A percentile compares a stretch with the other conserved stretches of the same genome.
These are phyloP conservation scores for Mycena olivaceomarginata DNA, from an alignment of 768 basidiomycete genomes.

Conservation along the genomic window DNA sequence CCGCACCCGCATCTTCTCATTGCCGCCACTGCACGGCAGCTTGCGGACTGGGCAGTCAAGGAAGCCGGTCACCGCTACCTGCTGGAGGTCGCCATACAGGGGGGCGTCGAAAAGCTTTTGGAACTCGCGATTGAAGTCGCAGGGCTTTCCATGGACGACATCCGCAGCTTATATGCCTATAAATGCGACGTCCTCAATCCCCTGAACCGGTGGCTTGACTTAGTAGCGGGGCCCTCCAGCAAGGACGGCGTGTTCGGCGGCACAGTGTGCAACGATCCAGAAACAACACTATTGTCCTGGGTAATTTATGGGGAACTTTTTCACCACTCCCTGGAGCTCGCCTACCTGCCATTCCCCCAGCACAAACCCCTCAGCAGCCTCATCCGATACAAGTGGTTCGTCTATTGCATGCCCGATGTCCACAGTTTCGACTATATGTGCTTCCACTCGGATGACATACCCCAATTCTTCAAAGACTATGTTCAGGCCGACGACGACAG, in stretches of 20 bases:
- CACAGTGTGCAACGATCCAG: conserved; percentile 41
- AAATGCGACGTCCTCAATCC: conserved; percentile 39
- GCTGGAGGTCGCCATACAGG: conserved; percentile 40
- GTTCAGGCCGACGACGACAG: conserved; percentile 25
- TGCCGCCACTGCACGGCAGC: conserved; percentile 37
- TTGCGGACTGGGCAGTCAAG: conserved; percentile 44
- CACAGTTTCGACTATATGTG: conserved; percentile 38
- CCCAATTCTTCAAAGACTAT: conserved; percentile 34
- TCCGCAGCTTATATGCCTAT: conserved; percentile 34
- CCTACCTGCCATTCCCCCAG: conserved; percentile 21
- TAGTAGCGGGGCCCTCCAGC: conserved; percentile 22
- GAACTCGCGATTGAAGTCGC: conserved; percentile 38
- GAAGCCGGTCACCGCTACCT: conserved; percentile 20
- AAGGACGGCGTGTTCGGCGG: too few species aligned
- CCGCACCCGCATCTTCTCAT: conserved; percentile 45
- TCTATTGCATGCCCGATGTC: conserved; percentile 42
- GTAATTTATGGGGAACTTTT: conserved; percentile 43
- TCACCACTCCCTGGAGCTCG: conserved; percentile 41
- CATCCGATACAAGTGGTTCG: conserved; percentile 43
- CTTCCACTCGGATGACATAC: neutral
- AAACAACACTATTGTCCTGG: conserved; percentile 41
- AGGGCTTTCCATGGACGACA: conserved; percentile 40
- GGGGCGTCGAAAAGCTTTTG: conserved; percentile 38
- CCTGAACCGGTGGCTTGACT: conserved; percentile 31
- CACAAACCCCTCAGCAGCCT: conserved; percentile 40